phyloP scores from a whole-genome alignment of 257 asterid genomes.

The Nicotiana knightiana region DNA sequence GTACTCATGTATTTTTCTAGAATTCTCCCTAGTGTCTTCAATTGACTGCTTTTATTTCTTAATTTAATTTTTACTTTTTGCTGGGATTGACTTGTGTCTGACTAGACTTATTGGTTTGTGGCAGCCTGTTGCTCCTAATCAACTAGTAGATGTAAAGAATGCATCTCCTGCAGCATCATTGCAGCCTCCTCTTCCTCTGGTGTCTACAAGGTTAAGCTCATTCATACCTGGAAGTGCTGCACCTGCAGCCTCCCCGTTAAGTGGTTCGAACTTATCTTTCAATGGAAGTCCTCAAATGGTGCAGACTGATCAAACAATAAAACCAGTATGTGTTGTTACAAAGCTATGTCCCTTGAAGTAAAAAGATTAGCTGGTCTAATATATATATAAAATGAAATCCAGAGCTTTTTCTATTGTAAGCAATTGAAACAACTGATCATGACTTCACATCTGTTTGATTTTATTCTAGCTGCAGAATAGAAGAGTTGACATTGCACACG shows the following conservation, averaged over 20 bases:
- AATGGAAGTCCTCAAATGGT: conserved; percentile 9
- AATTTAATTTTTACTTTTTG: neutral
- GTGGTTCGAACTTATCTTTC: conserved; percentile 7
- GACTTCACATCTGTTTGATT: conserved; percentile 11
- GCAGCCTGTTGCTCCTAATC: conserved; percentile 27
- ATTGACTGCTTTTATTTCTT: neutral
- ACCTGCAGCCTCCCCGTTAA: neutral
- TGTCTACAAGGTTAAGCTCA: conserved; percentile 22
- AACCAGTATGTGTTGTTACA: neutral
- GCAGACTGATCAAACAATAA: conserved; percentile 6
- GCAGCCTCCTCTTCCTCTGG: conserved; percentile 31
- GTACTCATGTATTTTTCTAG: neutral
- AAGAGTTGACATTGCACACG: conserved; percentile 40
- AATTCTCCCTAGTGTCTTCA: neutral
- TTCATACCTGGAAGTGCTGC: conserved; percentile 22
- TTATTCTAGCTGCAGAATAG: conserved; percentile 38
- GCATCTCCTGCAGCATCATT: conserved; percentile 22
- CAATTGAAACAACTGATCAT: neutral
- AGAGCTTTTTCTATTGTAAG: neutral
- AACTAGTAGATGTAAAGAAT: conserved; percentile 14
- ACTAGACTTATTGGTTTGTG: conserved; percentile 11
- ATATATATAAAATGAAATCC: neutral
- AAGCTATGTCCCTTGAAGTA: neutral
- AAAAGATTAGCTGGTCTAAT: neutral
- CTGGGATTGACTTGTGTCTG: conserved; percentile 4